phyloP scores from a whole-genome alignment of 2,329 filamentous ascomycete genomes.

The Sporothrix humicola region DNA sequence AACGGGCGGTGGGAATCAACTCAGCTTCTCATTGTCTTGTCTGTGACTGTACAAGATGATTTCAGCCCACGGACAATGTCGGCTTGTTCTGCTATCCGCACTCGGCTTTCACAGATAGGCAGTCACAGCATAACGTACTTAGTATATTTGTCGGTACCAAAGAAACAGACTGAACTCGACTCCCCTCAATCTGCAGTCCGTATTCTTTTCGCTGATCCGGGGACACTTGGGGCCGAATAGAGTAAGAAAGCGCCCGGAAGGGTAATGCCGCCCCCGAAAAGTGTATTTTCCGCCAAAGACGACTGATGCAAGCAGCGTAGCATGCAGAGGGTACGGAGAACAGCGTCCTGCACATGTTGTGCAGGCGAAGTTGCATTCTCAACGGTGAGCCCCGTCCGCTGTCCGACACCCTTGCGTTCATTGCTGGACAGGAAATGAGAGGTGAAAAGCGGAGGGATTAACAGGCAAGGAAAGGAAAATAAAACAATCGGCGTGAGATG shows the following conservation, averaged over 20 bases:
- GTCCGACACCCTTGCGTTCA: background rate
- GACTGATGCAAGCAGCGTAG: background rate
- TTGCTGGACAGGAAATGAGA: too few species aligned
- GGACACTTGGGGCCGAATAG: background rate
- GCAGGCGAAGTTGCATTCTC: conserved; percentile 17
- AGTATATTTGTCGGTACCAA: background rate
- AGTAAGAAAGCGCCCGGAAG: background rate
- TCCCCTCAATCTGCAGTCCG: background rate
- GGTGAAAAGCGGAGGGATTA: background rate
- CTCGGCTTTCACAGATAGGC: too few species aligned
- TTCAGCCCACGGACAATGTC: too few species aligned
- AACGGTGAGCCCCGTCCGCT: conserved; percentile 3
- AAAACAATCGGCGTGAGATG: background rate
- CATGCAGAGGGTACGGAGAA: background rate
- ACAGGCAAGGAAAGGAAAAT: too few species aligned
- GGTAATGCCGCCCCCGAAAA: background rate
- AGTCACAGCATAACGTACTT: too few species aligned
- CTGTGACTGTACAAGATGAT: too few species aligned
- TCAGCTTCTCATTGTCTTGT: too few species aligned
- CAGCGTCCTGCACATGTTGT: background rate
- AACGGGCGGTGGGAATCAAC: too few species aligned
- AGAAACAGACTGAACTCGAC: background rate
- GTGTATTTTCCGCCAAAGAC: background rate
- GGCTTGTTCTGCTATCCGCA: too few species aligned
- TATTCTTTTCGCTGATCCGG: background rate